These are phyloP conservation scores for Pholiota microspora DNA, from an alignment of 768 basidiomycete species.

Conservation along the genomic window DNA sequence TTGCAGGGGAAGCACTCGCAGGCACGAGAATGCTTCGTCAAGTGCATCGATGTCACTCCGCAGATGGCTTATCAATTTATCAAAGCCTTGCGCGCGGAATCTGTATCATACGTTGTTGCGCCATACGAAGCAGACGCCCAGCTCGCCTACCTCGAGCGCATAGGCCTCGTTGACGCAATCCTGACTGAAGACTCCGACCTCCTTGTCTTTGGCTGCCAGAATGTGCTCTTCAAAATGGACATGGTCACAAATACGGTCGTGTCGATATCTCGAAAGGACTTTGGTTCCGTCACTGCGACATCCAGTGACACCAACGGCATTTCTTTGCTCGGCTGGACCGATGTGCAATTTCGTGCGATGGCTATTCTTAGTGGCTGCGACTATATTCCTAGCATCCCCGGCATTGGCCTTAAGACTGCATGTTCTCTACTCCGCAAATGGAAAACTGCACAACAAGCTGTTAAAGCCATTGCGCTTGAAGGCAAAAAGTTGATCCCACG, in stretches of 20 bases:
- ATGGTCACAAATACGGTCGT: slow-evolving; percentile 58
- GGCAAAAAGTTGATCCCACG: slow-evolving; percentile 81
- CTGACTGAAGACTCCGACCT: slow-evolving; percentile 98
- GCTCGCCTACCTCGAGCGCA: slow-evolving; percentile 85
- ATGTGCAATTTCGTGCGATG: slow-evolving; percentile 89
- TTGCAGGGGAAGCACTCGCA: slow-evolving; percentile 77
- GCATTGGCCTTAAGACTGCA: slow-evolving; percentile 93
- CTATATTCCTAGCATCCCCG: slow-evolving; percentile 87
- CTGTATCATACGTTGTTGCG: slow-evolving; percentile 84
- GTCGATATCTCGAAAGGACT: slow-evolving; percentile 65
- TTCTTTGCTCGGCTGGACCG: slow-evolving; percentile 86
- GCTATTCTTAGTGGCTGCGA: slow-evolving; percentile 92
- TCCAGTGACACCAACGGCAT: slow-evolving; percentile 54
- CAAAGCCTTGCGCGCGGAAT: slow-evolving; percentile 89
- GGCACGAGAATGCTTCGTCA: slow-evolving; percentile 86
- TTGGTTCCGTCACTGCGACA: slow-evolving; percentile 52
- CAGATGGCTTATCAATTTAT: slow-evolving; percentile 98
- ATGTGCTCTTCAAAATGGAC: slow-evolving; percentile 94
- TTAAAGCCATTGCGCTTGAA: slow-evolving; percentile 73
- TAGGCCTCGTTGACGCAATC: slow-evolving; percentile 83
- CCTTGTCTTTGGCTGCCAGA: slow-evolving; percentile 93
- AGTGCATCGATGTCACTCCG: slow-evolving; percentile 93
- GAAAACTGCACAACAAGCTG: slow-evolving; percentile 82
- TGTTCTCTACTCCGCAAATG: slow-evolving; percentile 77
- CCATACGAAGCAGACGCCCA: slow-evolving; percentile 99